These are phyloP conservation scores for Blepharisma undulans DNA, from an alignment of 169 alveolate species.

Conservation along the genomic window DNA sequence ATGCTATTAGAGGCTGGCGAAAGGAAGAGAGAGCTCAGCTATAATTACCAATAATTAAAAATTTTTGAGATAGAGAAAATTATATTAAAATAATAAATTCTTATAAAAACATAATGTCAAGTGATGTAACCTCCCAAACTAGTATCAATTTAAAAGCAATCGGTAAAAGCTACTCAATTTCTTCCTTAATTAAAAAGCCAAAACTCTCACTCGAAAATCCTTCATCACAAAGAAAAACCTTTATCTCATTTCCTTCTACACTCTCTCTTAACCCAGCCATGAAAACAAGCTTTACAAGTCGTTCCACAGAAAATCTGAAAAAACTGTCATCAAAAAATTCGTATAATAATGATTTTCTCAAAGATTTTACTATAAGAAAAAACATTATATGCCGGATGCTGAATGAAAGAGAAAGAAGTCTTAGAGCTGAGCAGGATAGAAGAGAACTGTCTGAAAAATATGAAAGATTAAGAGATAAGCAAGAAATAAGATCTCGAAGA, in stretches of 20 bases:
- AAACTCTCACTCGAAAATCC: neutral
- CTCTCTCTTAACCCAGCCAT: neutral
- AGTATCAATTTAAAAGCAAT: neutral
- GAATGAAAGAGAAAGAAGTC: neutral
- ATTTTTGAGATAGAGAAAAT: no score
- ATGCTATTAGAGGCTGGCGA: neutral
- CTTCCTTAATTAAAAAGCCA: neutral
- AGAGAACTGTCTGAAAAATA: neutral
- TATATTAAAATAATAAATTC: neutral
- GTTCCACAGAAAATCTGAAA: neutral
- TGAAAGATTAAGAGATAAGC: neutral
- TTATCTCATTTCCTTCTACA: neutral
- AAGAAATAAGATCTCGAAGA: neutral
- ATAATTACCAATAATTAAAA: no score
- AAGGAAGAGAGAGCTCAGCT: neutral
- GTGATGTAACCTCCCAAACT: neutral
- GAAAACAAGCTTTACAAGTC: neutral
- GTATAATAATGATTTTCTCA: no score
- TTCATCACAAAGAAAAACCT: neutral
- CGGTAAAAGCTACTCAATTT: neutral
- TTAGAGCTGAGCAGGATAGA: neutral
- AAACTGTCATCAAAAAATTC: neutral
- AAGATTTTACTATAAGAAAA: neutral
- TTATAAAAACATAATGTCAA: neutral
- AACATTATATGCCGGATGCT: neutral